Base-by-base conservation (phyloP, 768 basidiomycete genomes). In the Podaxis sp. region DNA sequence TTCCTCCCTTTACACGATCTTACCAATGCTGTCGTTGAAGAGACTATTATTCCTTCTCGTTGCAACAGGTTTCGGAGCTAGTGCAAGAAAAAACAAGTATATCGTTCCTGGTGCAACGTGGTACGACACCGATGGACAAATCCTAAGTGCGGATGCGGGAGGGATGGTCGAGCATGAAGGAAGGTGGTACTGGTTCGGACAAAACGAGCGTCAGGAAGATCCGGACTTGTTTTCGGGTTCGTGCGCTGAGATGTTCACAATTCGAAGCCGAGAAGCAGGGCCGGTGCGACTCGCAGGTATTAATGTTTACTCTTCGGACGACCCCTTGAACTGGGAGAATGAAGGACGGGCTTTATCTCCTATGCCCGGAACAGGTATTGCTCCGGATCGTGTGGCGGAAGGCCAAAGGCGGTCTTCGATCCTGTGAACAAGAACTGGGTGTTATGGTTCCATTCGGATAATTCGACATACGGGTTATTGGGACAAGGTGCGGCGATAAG, bases 401-500 rank as follows among this genome's bases (percentile, higher is more conserved):
- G 69, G 37, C 71, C 71, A 14, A 72, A 70, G 53, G 65, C 63
- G 2, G 64, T 72, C 6, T 72, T 67, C 51, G 69, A 66, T 51
- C 60, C 62, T 50, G 53, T 60, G 13, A 67, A 64, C 18, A 60
- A 67, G 52, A 59, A 63, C 18, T 72, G 69, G 69, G 65, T 69
- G 25, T 59, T 72, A 9, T 72, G 71, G 71, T 72, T 70, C 51
- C 69, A 72, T 62, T 63, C 69, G 18, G 69, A 71, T 55, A 68
- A 70, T 40, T 66, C 71, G n/a, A 67, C 67, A 23, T 70, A 69
- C 55, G 70, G 68, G 16, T 48, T 67, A 28, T 59, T 71, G 50
- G 63, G 64, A 25, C 71, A 71, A 56, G 70, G 71, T 25, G 54
- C 71, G 18, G 69, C 70, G 0, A 70, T 66, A 5, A 70, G 69